These are phyloP conservation scores for Paracamarosporium sp. DNA, from an alignment of 2,329 filamentous ascomycete genomes.

Conservation along the genomic window DNA sequence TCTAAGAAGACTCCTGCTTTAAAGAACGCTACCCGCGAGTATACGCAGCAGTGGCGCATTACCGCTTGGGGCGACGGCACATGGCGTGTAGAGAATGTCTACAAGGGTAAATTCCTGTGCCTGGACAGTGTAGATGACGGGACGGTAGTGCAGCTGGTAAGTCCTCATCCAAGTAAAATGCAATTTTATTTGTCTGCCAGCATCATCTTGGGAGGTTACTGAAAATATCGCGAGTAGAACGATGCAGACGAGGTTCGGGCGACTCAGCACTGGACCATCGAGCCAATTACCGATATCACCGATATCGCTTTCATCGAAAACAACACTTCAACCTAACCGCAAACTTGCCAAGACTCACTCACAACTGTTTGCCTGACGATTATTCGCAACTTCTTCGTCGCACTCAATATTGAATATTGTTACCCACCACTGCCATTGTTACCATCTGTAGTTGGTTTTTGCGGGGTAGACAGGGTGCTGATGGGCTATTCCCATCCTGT, in stretches of 20 bases:
- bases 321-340: neutral
- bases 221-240: neutral
- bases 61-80: neutral
- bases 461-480: too few relatives aligned
- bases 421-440: too few relatives aligned
- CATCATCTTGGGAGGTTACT: too few relatives aligned
- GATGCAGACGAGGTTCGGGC: neutral
- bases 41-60: neutral
- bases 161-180: neutral
- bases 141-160: neutral
- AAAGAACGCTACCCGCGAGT: neutral
- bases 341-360: neutral
- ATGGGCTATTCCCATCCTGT: too few relatives aligned
- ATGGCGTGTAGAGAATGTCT: neutral
- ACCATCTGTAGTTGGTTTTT: too few relatives aligned
- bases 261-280: neutral
- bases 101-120: neutral
- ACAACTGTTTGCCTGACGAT: neutral
- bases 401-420: too few relatives aligned
- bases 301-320: neutral
- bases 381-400: too few relatives aligned
- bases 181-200: neutral
- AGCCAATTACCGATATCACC: neutral
- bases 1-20: slow-evolving; percentile 13
- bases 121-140: neutral